Base-by-base conservation (phyloP, 2,329 filamentous ascomycete species). In the Trichoderma hamatum region DNA sequence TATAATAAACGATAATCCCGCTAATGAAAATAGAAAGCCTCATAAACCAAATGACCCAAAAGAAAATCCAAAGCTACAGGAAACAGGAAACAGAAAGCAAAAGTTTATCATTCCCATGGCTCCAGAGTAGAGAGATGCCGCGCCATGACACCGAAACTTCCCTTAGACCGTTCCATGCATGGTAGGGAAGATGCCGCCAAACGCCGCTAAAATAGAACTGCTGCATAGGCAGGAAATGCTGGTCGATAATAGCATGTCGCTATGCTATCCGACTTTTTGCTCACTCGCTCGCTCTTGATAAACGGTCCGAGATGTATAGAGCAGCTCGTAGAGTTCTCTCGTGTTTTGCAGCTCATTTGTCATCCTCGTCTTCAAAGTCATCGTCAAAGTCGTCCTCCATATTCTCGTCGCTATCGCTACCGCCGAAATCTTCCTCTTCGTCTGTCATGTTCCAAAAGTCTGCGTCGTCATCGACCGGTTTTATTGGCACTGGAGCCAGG, bases 371-470 rank as follows among this genome's bases (percentile, higher is more conserved):
- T 26, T 89, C 85, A 7, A 64, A 64, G 2, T 84, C 83, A 14
- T 86, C 86, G 10, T 87, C 86, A 51, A 85, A 86, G 56, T 90
- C 88, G 36, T 86, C 86, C 79, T 86, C 86, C 80, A 87, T 84
- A 28, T 87, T 85, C 32, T 88, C 85, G 13, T 90, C 90, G 26
- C 86, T 88, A 73, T 93, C 91, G 74, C 90, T 92, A 19, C 90
- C 90, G 11, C 90, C 91, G 79, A 94, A 94, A 73, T 94, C 91
- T 64, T 92, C 88, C 73, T 93, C 91, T 73, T 92, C 86, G 69
- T 92, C 92, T 59, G 88, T 89, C 77, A 92, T 91, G 39, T 87
- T 88, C 91, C 93, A 96, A 77, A 96, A 96, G 71, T 92, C 92
- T 73, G 91, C 90, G 73, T 96, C 92, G 51, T 92, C 89, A 3